Evolutionary conservation across 2,329 filamentous ascomycete genomes (phyloP).

Genomic region (Cladosporium sphaerospermum): DNA sequence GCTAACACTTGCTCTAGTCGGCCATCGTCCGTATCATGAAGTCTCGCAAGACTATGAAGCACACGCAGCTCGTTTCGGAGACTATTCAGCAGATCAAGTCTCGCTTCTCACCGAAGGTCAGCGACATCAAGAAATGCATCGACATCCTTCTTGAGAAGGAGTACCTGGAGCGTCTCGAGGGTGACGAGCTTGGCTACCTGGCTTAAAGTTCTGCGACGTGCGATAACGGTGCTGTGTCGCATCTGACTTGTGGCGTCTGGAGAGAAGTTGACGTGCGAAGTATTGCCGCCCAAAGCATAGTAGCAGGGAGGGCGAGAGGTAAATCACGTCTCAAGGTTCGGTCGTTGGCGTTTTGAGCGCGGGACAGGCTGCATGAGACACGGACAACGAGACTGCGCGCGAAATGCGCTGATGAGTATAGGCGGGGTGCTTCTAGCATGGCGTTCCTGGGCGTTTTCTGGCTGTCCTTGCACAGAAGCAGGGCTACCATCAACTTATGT

Average conservation of each 20-base stretch:
- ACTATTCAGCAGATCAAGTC: constrained; percentile 92
- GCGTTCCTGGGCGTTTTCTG: constrained; percentile 8
- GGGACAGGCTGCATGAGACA: constrained; percentile 5
- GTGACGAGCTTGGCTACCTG: constrained; percentile 89
- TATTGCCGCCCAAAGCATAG: too few relatives aligned
- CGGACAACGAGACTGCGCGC: constrained; percentile 9
- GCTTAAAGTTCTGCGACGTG: constrained; percentile 49
- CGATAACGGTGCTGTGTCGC: not conserved
- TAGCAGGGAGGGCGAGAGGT: not conserved
- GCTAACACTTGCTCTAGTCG: constrained; percentile 56
- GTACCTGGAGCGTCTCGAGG: constrained; percentile 91
- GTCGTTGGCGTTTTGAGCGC: constrained; percentile 1
- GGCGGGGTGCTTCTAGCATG: constrained; percentile 10
- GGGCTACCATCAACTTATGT: too few relatives aligned
- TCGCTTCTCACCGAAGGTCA: constrained; percentile 86
- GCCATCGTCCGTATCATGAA: constrained; percentile 99
- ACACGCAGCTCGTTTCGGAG: constrained; percentile 86
- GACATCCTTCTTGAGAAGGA: constrained; percentile 98
- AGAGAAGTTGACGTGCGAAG: too few relatives aligned
- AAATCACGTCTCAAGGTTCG: not conserved
- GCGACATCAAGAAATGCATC: constrained; percentile 99
- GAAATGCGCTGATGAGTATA: not conserved
- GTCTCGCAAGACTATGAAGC: constrained; percentile 97
- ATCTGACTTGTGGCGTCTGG: too few relatives aligned
- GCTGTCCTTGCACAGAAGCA: too few relatives aligned